A percentile compares a stretch with the other conserved stretches of the same genome.
These are phyloP conservation scores for Zymoseptoria crescenta DNA, from an alignment of 2,329 filamentous ascomycete genomes.

Conservation along the genomic window DNA sequence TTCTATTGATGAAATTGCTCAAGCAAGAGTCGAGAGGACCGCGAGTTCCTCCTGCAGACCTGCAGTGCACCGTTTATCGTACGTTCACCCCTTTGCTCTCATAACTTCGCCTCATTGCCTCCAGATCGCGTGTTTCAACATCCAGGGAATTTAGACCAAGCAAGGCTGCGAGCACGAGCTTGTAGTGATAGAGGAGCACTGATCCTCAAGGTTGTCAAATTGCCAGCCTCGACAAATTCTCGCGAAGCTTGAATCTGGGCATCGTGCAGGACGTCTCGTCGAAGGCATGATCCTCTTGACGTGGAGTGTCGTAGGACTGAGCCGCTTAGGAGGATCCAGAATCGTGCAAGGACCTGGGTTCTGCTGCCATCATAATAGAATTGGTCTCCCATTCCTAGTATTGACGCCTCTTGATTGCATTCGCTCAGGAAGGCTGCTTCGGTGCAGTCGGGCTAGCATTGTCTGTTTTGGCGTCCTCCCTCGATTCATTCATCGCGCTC, in stretches of 20 bases:
- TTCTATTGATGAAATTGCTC: not conserved
- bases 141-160: not conserved
- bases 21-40: not conserved
- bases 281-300: not conserved
- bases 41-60: not conserved
- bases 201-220: not conserved
- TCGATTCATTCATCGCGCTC: slow-evolving; percentile 1
- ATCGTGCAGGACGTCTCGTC: not conserved
- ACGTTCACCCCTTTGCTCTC: not conserved
- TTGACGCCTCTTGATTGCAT: not conserved
- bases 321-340: not conserved
- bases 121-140: too few species aligned
- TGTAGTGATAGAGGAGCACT: not conserved
- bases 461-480: not conserved
- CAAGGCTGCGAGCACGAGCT: not conserved
- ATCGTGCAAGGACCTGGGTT: too few species aligned
- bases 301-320: not conserved
- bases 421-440: slow-evolving; percentile 7
- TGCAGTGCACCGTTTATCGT: not conserved
- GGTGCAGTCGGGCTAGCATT: slow-evolving; percentile 11
- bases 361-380: too few species aligned
- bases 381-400: not conserved
- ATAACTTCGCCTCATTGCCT: not conserved
- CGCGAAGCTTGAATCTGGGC: not conserved
- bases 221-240: not conserved